Base-by-base conservation (phyloP, 2,329 filamentous ascomycete genomes). In the Fusarium devonianum region DNA sequence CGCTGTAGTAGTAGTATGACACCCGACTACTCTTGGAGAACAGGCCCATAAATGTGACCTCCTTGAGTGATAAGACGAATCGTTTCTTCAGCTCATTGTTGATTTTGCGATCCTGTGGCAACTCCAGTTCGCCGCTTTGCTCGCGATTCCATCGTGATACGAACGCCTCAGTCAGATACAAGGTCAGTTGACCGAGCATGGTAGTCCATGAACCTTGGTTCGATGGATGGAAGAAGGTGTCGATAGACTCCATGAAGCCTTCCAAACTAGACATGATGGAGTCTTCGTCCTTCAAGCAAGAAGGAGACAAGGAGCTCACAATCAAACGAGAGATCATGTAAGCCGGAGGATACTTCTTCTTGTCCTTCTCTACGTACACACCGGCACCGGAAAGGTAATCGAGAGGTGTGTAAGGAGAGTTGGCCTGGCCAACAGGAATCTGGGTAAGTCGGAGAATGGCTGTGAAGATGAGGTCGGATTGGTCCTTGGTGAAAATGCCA, bases 161-260 rank as follows among this genome's bases (percentile, higher is more conserved):
- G 70, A 99, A 99, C 65, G 96, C 92, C 69, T 99, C 94, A 3
- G 92, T 88, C 5, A 99, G 79, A 71, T 96, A 96, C 69, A 92
- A 92, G 5, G 94, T 90, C 43, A 99, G 79, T 71, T 97, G 93
- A 3, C 92, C 88, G 32, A 99, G 77, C 58, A 93, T 89, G 64
- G 86, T 91, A 2, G 93, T 96, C 94, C 94, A 99, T 11, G 78
- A 78, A 11, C 94, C 94, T 41, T 93, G 90, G 70, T 99, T 99
- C 3, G 94, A 99, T 2, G 94, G 94, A 66, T 99, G 94, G 78
- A 97, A 99, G 72, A 99, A 99, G 1, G 94, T 99, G 71, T 99
- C 94, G 35, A 97, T 88, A 3, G 92, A 94, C 70, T 97, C 89
- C 61, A 99, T 89, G 41, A 99, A 78, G 1, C 90, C 93, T 70